These are phyloP conservation scores for Sesbania bispinosa DNA, from an alignment of 306 rosid genomes.

Conservation along the genomic window DNA sequence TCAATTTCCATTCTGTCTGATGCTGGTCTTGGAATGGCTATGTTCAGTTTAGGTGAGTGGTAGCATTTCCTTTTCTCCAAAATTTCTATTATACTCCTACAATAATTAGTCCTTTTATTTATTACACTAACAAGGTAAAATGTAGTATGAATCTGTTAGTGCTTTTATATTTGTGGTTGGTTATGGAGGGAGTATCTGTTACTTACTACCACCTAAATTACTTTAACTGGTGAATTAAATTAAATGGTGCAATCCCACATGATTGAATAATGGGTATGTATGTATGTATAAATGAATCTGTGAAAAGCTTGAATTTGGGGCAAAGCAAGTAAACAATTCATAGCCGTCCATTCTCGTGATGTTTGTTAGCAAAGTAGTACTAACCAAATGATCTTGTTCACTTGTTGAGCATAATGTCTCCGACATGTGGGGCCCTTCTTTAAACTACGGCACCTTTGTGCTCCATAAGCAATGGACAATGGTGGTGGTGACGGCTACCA, in stretches of 20 bases:
- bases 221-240: not conserved
- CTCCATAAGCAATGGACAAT: conserved; percentile 33
- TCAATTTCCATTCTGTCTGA: conserved; percentile 94
- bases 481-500: conserved; percentile 29
- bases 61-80: conserved; percentile 4
- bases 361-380: conserved; percentile 18
- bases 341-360: conserved; percentile 30
- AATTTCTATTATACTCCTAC: not conserved
- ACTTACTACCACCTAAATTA: too few species aligned
- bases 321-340: conserved; percentile 22
- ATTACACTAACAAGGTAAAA: too few species aligned
- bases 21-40: conserved; percentile 98
- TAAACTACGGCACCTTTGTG: conserved; percentile 35
- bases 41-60: conserved; percentile 93
- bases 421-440: conserved; percentile 67
- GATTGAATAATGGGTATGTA: conserved; percentile 17
- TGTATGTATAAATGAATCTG: conserved; percentile 20
- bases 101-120: too few species aligned
- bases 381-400: conserved; percentile 9
- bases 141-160: too few species aligned
- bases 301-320: conserved; percentile 17
- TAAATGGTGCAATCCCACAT: not conserved
- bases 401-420: conserved; percentile 40
- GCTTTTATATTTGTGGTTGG: too few species aligned
- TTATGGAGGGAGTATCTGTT: too few species aligned